phyloP scores from a whole-genome alignment of 2,329 filamentous ascomycete species.

The Exophiala mesophila region DNA sequence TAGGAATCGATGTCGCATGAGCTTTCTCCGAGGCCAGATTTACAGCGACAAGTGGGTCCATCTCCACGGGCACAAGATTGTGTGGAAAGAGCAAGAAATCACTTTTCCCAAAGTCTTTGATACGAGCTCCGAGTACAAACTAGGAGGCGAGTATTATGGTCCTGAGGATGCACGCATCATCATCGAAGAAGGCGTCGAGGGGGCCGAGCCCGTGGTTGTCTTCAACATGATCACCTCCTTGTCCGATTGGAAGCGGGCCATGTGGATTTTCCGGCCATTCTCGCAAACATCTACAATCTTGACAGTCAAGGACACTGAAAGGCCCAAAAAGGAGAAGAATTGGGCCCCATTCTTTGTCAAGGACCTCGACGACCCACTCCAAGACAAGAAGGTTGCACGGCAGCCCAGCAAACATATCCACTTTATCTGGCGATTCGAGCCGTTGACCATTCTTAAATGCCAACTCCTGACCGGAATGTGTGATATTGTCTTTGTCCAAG shows the following conservation, averaged over 20 bases:
- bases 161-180: constrained; percentile 27
- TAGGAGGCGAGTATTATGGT: constrained; percentile 18
- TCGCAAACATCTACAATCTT: constrained; percentile 22
- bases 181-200: constrained; percentile 23
- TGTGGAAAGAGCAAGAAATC: constrained; percentile 21
- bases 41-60: constrained; percentile 25
- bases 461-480: constrained; percentile 10
- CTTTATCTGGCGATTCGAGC: constrained; percentile 20
- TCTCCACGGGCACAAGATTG: constrained; percentile 21
- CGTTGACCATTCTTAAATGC: constrained; percentile 11
- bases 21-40: constrained; percentile 26
- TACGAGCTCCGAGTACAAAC: constrained; percentile 16
- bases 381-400: not conserved
- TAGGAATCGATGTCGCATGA: constrained; percentile 20
- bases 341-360: constrained; percentile 25
- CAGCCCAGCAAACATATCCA: constrained; percentile 14
- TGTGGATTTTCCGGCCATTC: constrained; percentile 25
- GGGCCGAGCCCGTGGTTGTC: constrained; percentile 26
- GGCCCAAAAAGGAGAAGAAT: constrained; percentile 21
- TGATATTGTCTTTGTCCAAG: constrained; percentile 20
- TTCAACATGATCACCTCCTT: constrained; percentile 26
- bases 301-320: constrained; percentile 16
- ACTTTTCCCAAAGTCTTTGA: constrained; percentile 23
- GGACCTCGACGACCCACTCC: not conserved
- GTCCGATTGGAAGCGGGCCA: constrained; percentile 13